Percentiles rank a stretch among this genome's conserved stretches.
These are phyloP conservation scores for Pseudohyphozyma bogoriensis DNA, from an alignment of 768 basidiomycete species.

Conservation along the genomic window DNA sequence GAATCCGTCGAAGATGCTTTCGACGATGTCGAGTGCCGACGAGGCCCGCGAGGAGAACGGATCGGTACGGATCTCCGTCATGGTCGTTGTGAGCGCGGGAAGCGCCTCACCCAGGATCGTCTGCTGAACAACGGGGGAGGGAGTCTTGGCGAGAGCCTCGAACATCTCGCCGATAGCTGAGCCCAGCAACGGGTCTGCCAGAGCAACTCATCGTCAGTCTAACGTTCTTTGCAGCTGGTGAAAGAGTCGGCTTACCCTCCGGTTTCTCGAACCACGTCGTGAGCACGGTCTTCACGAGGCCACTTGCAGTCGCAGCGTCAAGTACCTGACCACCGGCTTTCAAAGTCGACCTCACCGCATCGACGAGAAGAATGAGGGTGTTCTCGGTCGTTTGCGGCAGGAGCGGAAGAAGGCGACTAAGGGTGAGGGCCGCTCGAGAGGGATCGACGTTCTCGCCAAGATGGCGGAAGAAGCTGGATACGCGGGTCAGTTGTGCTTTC, in stretches of 20 bases:
- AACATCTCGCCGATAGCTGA: conserved; percentile 77
- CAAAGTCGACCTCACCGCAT: conserved; percentile 69
- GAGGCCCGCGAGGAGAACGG: conserved; percentile 58
- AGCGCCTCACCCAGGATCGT: conserved; percentile 62
- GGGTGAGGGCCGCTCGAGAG: conserved; percentile 59
- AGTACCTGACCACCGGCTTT: conserved; percentile 53
- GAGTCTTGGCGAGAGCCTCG: conserved; percentile 55
- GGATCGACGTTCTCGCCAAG: conserved; percentile 47
- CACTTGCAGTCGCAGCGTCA: conserved; percentile 47
- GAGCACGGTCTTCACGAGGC: conserved; percentile 55
- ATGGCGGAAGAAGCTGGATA: conserved; percentile 41
- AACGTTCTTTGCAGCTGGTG: not conserved
- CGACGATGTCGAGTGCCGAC: conserved; percentile 72
- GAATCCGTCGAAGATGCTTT: conserved; percentile 59
- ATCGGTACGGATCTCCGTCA: conserved; percentile 45
- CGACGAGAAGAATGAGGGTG: conserved; percentile 74
- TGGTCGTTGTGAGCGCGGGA: conserved; percentile 49
- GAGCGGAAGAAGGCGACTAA: conserved; percentile 74
- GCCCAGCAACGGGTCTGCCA: conserved; percentile 75
- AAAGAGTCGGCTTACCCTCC: conserved; percentile 49
- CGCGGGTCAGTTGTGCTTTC: not conserved
- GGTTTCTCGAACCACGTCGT: conserved; percentile 79
- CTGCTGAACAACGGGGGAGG: conserved; percentile 54
- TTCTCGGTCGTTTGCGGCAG: conserved; percentile 70
- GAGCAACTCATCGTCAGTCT: not conserved